phyloP scores from a whole-genome alignment of 441 rosid genomes.

The Populus tomentosa region DNA sequence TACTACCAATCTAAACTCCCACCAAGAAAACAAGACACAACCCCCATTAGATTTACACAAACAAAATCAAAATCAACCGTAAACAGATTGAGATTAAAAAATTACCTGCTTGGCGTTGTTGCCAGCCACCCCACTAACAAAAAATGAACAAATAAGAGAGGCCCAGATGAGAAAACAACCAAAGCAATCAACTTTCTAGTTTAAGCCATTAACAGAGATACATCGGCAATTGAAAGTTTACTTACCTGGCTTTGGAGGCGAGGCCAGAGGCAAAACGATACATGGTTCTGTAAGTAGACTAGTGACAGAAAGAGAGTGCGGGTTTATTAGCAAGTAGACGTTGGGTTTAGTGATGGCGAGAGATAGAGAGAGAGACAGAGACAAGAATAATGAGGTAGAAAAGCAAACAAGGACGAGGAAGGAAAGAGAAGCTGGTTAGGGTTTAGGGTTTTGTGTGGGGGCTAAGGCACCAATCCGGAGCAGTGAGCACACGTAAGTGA shows the following conservation, averaged over 20 bases:
- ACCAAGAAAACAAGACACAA: neutral
- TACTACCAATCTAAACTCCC: conserved; percentile 47
- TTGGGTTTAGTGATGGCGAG: neutral
- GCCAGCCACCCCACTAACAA: conserved; percentile 38
- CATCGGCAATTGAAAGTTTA: neutral
- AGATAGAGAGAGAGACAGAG: neutral
- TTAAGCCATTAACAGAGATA: neutral
- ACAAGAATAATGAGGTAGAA: neutral
- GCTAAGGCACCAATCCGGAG: conserved; percentile 3
- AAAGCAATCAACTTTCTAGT: neutral
- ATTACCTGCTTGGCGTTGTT: conserved; percentile 40
- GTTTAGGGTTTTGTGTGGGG: conserved; percentile 15
- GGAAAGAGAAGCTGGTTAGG: neutral
- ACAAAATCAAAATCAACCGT: neutral
- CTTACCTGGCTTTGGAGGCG: conserved; percentile 64
- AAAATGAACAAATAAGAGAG: neutral
- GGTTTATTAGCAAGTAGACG: too few relatives aligned
- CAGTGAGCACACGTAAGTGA: neutral
- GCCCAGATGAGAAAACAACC: neutral
- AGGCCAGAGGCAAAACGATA: conserved; percentile 58
- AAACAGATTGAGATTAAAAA: neutral
- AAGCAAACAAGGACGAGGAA: neutral
- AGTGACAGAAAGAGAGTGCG: neutral
- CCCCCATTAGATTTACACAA: neutral
- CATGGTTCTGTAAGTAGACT: conserved; percentile 25